Percentiles rank a stretch among this genome's conserved stretches.
Conservation (phyloP, 1,139 yeast species). For the Starmera stellimalicola region DNA sequence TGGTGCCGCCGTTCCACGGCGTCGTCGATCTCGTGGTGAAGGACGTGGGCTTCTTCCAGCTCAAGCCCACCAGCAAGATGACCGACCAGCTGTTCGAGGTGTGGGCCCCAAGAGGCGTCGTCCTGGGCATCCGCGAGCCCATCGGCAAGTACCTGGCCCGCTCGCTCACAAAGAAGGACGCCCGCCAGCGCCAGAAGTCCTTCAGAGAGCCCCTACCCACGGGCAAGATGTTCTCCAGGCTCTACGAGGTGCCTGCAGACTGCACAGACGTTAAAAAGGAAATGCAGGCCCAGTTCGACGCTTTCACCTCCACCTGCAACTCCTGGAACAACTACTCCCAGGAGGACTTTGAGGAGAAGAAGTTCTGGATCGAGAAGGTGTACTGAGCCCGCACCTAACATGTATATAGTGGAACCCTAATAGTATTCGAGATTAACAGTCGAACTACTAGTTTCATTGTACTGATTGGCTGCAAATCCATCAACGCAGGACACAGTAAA, state of each 20-base stretch:
- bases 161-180: slow-evolving; percentile 7
- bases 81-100: slow-evolving; percentile 32
- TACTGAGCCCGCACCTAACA: too few species aligned
- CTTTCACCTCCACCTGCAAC: too few species aligned
- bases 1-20: slow-evolving; percentile 63
- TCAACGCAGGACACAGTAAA: too few species aligned
- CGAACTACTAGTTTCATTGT: too few species aligned
- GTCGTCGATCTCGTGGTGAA: slow-evolving; percentile 58
- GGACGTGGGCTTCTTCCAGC: slow-evolving; percentile 57
- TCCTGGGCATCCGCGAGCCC: slow-evolving; percentile 32
- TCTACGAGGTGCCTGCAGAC: slow-evolving; percentile 16
- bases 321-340: neutral
- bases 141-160: slow-evolving; percentile 23
- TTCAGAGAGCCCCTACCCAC: slow-evolving; percentile 8
- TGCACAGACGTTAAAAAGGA: too few species aligned
- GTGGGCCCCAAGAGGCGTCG: slow-evolving; percentile 39
- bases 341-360: slow-evolving; percentile 10
- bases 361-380: slow-evolving; percentile 18
- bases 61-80: slow-evolving; percentile 55
- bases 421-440: too few species aligned
- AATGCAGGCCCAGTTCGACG: too few species aligned
- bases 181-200: slow-evolving; percentile 7
- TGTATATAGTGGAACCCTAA: too few species aligned
- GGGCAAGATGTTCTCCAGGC: slow-evolving; percentile 14
- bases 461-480: too few species aligned